Base-by-base conservation (phyloP, 2,329 filamentous ascomycete genomes). In the Stagonosporopsis vannaccii region DNA sequence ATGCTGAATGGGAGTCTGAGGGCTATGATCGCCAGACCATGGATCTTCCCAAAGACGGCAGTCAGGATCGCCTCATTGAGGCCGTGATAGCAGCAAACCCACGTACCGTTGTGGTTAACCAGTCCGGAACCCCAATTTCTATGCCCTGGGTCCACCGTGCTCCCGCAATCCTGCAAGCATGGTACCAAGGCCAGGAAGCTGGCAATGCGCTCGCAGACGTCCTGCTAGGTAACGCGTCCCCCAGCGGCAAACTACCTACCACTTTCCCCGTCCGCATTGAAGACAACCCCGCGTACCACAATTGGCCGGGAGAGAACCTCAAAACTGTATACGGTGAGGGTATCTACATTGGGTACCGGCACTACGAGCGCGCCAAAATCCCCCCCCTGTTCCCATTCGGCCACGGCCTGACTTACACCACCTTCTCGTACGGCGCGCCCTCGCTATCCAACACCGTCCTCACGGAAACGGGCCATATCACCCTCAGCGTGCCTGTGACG, bases 181-280 rank as follows among this genome's bases (percentile, higher is more conserved):
- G 90, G 90, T 95, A 92, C 68, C 90, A 90, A 58, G 91, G 91
- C n/a, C 91, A 95, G 68, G 91, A 95, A 78, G 89, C 88, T 5
- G 91, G 91, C 6, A 92, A 93, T 69, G 88, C 87, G 11, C 88
- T 96, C 59, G 90, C 89, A 0, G 90, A 94, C 62, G 82, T 94
- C 1, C 80, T 94, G 0, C 90, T 91, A 61, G 89, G 90, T 43
- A 84, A 88, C 59, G 83, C 85, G 42, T 92, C 90, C 69, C 91
- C 91, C 0, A 88, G 85, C 58, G 90, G 87, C 13, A 92, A 92
- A 73, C 81, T 93, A 1, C 88, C 90, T 0, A 80, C 92, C 20
- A 89, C 88, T 0, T 91, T 91, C 74, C 89, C 90, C 3, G 81
- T 67, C 12, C 62, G 73, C 1, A 62, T 78, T 17, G 80, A 88